phyloP scores from a whole-genome alignment of 139 green algal genomes.

The Chlorella sp. region DNA sequence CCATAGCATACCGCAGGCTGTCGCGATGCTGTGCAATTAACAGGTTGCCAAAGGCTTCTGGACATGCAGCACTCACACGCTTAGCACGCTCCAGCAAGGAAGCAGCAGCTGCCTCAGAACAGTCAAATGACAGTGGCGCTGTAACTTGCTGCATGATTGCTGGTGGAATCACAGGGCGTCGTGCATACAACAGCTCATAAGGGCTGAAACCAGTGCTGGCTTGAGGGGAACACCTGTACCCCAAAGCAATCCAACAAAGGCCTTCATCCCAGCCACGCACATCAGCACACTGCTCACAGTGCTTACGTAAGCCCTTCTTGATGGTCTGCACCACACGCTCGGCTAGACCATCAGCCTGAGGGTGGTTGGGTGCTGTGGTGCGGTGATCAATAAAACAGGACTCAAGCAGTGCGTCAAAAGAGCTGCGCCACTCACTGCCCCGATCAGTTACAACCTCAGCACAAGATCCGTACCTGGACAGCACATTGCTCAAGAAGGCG shows the following conservation, averaged over 20 bases:
- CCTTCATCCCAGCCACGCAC: constrained; percentile 6
- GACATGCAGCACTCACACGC: not conserved
- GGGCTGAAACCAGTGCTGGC: constrained; percentile 4
- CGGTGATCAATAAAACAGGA: constrained; percentile 6
- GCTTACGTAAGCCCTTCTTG: constrained; percentile 5
- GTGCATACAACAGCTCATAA: constrained; percentile 20
- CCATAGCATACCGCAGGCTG: not conserved
- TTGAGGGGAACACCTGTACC: constrained; percentile 8
- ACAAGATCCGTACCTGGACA: not conserved
- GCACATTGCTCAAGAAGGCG: not conserved
- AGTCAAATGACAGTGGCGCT: not conserved
- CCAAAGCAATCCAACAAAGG: constrained; percentile 4
- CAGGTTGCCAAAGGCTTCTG: constrained; percentile 5
- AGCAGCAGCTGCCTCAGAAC: not conserved
- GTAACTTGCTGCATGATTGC: not conserved
- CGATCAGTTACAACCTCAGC: constrained; percentile 4
- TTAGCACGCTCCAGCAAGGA: constrained; percentile 4
- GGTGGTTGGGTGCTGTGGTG: constrained; percentile 2
- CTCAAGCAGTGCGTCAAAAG: not conserved
- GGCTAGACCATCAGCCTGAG: constrained; percentile 7
- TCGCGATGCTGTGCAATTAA: constrained; percentile 16
- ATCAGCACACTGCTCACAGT: not conserved
- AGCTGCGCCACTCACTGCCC: not conserved
- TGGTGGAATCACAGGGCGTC: constrained; percentile 6
- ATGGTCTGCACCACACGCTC: constrained; percentile 11